Base-by-base conservation (phyloP, 2,329 filamentous ascomycete species). In the Claviceps fusiformis region DNA sequence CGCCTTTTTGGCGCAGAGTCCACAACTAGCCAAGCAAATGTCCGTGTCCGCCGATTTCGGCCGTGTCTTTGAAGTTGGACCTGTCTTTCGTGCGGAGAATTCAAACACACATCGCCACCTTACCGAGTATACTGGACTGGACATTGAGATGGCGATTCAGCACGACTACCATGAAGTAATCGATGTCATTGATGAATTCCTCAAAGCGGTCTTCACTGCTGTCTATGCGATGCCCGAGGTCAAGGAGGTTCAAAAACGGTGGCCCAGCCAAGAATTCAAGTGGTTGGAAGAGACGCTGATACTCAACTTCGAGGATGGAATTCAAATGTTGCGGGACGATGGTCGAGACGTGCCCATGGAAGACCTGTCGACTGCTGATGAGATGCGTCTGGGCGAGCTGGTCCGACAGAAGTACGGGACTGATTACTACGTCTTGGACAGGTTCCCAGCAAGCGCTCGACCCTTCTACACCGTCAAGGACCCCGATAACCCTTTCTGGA, bases 381-480 rank as follows among this genome's bases (percentile, higher is more conserved):
- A 96, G 71, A 91, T 95, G 29, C 83, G 87, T 15, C 79, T 96
- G 0, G 91, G 92, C 10, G 77, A 88, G 64, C 74, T 96, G 17
- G 82, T 96, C 64, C 92, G 87, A 71, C 82, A 95, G 65, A 90
- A 91, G 71, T 93, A 86, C 64, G 77, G 81, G 55, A 95, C 91
- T 0, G 91, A 96, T 64, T 95, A 95, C 73, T 96, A 93, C 70
- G 86, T 96, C 59, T 78, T 96, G 45, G 91, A 96, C 77, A 95
- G 95, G 65, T 96, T 96, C 74, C 91, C 91, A 0, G 75, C 81
- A 27, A 85, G 82, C 7, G 91, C 88, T 2, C 82, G 91, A 47
- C 91, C 91, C 0, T 95, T 96, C 71, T 95, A 96, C 66, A 89
- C 91, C 1, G 91, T 95, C 80, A 85, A 85, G 33, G 88, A 95